Evolutionary conservation across 352 stramenopile genomes (phyloP), one percentile per base, ranked within the genome.

Genomic region (Aphanomyces invadans): DNA sequence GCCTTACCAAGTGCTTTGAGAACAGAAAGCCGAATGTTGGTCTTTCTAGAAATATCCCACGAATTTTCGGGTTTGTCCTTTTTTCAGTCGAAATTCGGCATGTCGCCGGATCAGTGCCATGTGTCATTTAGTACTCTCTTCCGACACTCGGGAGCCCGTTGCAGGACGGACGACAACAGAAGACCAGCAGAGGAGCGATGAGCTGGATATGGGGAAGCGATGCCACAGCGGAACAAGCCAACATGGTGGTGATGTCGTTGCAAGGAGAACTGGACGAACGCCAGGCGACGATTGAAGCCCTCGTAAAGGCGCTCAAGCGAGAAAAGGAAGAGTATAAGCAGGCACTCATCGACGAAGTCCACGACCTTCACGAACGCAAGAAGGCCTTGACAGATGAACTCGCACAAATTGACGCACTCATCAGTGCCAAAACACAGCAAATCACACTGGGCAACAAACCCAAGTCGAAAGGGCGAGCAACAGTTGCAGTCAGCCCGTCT

Each of bases 171-270:
- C n/a, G n/a, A n/a, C n/a, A n/a, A n/a, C n/a, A n/a, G n/a, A n/a
- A n/a, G n/a, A n/a, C n/a, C n/a, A n/a, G 17, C 19, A 19, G 5
- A 31, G 45, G 29, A n/a, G 45, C 19, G 46, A 87, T 89, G 80
- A 92, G 84, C 66, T 92, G 84, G 84, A 56, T 92, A 48, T 92
- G 84, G 84, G 79, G 76, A 21, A 46, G 21, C 39, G 90, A 92
- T 65, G 84, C 90, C 75, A 91, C 84, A 65, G 88, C 80, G 38
- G 84, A 90, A 71, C 84, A 92, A 74, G 84, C 84, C 67, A 81
- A 90, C 69, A 87, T 91, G 65, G 84, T 92, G 38, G 82, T 92
- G 67, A 88, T 75, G 62, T 83, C 84, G 46, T 71, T 92, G 67
- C 84, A 92, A 72, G 76, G 73, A 63, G 84, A 92, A 68, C 66